phyloP scores from a whole-genome alignment of 352 stramenopile species.

The Phytophthora gonapodyides region DNA sequence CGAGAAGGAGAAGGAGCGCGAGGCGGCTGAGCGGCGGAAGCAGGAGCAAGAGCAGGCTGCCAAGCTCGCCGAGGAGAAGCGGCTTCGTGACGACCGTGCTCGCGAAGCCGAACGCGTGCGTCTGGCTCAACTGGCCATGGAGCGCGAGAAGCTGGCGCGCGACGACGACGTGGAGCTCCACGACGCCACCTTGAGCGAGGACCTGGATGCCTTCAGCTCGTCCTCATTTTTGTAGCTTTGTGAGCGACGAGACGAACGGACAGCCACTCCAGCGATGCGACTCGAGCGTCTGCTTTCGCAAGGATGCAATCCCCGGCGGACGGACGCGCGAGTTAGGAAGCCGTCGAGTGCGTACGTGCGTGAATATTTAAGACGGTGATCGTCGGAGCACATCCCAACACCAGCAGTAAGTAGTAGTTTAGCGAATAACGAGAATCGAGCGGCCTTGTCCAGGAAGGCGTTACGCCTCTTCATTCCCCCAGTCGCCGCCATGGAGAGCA shows the following conservation, averaged over 20 bases:
- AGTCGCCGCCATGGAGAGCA: slow-evolving; percentile 44
- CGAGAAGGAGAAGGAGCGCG: slow-evolving; percentile 75
- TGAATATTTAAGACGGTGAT: slow-evolving; percentile 51
- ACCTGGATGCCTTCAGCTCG: slow-evolving; percentile 87
- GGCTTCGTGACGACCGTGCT: slow-evolving; percentile 55
- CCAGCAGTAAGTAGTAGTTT: slow-evolving; percentile 34
- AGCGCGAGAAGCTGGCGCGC: slow-evolving; percentile 68
- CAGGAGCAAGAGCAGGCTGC: slow-evolving; percentile 48
- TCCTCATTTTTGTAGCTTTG: slow-evolving; percentile 84
- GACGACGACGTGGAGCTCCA: slow-evolving; percentile 72
- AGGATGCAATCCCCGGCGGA: slow-evolving; percentile 25
- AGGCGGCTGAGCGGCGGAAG: slow-evolving; percentile 72
- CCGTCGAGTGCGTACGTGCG: slow-evolving; percentile 39
- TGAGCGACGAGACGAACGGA: slow-evolving; percentile 28
- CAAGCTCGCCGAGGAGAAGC: slow-evolving; percentile 60
- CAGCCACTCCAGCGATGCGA: neutral
- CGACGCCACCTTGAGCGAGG: slow-evolving; percentile 74
- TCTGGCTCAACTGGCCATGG: slow-evolving; percentile 54
- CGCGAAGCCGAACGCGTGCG: slow-evolving; percentile 65
- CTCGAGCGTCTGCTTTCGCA: slow-evolving; percentile 2
- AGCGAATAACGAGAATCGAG: slow-evolving; percentile 38
- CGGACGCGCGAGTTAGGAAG: slow-evolving; percentile 32
- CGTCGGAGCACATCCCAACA: slow-evolving; percentile 29
- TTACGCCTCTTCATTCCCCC: slow-evolving; percentile 20
- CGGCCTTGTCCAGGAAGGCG: slow-evolving; percentile 1